Evolutionary conservation across 2,329 filamentous ascomycete species (phyloP), one percentile per base, ranked within the genome.

Genomic region (Verticillium isaacii): DNA sequence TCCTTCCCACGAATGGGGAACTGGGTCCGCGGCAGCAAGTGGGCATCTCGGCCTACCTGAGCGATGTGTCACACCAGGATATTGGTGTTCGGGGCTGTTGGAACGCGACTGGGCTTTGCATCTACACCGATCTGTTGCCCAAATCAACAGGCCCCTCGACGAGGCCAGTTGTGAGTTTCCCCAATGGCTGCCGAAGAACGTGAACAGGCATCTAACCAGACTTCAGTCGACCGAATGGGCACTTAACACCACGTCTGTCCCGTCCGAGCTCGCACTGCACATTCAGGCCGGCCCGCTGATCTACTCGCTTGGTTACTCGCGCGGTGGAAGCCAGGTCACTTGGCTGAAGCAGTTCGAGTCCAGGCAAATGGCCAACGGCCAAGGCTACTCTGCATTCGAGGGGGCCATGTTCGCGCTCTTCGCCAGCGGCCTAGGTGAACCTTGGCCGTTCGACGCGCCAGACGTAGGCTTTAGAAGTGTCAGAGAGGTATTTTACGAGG

Each of bases 11-110:
- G 1, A 50, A 63, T 1, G 63, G 62, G 15, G 61, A 60, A 2
- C 56, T 71, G 1, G 67, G 66, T 1, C 61, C 64, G 2, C 60
- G 62, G 3, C 68, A 72, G 39, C 67, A 67, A 6, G 61, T 72
- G 2, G 70, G 70, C 0, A 64, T 72, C 17, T 68, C 70, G 7
- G 63, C 68, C 7, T 72, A 71, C 32, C 62, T 69, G 7, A 69
- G 65, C 29, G 70, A 72, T 29, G 59, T 64, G 6, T 66, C 65
- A 17, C 70, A 71, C 23, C 68, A 72, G 14, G 69, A 72, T 34
- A 65, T 72, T 36, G 66, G 68, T 0, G 62, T 72, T 8, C 64
- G 68, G 19, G 70, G 70, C 0, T 72, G 70, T 19, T 61, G 62
- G 19, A 63, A 66, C 17, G 52, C 62, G 15, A 65, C 63, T 1